These are phyloP conservation scores for Omphalotus guepiniiformis DNA, from an alignment of 768 basidiomycete species.

Conservation along the genomic window DNA sequence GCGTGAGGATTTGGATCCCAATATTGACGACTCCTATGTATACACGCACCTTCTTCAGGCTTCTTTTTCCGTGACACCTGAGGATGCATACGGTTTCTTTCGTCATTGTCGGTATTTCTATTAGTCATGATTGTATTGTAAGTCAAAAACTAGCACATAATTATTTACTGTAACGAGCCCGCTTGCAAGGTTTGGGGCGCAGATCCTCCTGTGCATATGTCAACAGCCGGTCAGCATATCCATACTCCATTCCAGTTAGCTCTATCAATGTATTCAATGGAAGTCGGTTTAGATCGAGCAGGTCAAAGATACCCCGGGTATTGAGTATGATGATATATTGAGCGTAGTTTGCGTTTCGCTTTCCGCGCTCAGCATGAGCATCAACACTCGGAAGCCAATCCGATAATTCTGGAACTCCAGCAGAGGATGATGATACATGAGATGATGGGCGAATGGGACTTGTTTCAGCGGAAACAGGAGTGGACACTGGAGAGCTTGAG, in stretches of 20 bases:
- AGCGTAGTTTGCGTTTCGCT: no score
- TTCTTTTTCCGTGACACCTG: conserved; percentile 5
- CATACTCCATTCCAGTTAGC: conserved; percentile 3
- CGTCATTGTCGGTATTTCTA: conserved; percentile 10
- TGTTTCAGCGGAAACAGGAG: no score
- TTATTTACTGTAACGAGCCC: neutral
- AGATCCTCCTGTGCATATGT: conserved; percentile 6
- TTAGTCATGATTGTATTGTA: neutral
- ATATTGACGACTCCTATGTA: conserved; percentile 6
- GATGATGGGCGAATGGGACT: no score
- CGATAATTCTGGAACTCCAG: no score
- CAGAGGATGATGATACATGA: no score
- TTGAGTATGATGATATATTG: no score
- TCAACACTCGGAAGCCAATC: neutral
- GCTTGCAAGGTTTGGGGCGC: neutral
- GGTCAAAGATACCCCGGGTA: no score
- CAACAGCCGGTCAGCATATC: conserved; percentile 3
- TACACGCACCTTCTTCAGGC: conserved; percentile 7
- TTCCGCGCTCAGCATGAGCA: neutral
- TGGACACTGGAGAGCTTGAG: no score
- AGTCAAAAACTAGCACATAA: neutral
- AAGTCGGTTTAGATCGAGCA: no score
- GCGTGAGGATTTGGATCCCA: neutral
- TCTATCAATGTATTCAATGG: neutral
- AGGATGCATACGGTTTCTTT: conserved; percentile 5